These are phyloP conservation scores for Delonix regia DNA, from an alignment of 306 rosid species.

Conservation along the genomic window DNA sequence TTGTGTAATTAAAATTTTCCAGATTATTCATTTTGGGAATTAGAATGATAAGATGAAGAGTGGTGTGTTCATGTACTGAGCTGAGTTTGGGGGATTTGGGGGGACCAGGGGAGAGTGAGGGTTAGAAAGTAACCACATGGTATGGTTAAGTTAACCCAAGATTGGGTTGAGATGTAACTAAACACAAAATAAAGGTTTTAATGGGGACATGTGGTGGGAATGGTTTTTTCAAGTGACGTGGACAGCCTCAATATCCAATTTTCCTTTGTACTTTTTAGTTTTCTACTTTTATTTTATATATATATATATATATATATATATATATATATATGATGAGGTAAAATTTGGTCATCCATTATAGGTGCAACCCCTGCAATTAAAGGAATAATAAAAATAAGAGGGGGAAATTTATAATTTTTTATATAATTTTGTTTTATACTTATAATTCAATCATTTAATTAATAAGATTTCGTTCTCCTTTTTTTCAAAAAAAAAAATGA, in stretches of 20 bases:
- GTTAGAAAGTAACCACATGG: background rate
- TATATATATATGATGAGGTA: no score
- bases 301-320: no score
- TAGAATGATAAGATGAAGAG: background rate
- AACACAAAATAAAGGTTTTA: background rate
- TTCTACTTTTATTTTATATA: no score
- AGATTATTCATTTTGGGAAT: background rate
- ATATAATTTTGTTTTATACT: no score
- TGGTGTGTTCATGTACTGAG: background rate
- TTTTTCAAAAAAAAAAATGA: no score
- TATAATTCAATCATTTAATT: no score
- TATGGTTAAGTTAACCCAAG: background rate
- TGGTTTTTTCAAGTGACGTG: background rate
- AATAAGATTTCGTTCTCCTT: no score
- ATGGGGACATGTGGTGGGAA: conserved; percentile 3
- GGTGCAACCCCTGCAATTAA: no score
- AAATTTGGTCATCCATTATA: no score
- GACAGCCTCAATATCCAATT: background rate
- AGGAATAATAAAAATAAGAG: no score
- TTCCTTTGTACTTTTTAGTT: background rate
- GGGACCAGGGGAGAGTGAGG: background rate
- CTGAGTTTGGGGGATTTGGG: background rate
- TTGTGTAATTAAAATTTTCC: no score
- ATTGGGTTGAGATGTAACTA: background rate
- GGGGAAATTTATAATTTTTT: no score